phyloP scores from a whole-genome alignment of 2,329 filamentous ascomycete genomes.

The Ilyonectria destructans region DNA sequence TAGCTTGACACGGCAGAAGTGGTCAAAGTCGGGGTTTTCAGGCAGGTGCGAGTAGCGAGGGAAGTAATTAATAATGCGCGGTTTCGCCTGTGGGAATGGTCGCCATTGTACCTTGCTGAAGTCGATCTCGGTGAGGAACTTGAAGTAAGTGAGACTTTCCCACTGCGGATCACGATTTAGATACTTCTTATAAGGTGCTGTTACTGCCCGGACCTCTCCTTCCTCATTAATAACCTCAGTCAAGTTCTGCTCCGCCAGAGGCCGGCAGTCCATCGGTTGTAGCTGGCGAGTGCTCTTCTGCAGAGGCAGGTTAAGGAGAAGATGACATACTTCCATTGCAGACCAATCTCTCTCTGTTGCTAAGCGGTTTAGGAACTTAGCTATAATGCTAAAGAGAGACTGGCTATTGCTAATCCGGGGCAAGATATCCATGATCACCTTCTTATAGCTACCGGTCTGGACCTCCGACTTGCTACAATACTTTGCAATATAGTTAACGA shows the following conservation, averaged over 20 bases:
- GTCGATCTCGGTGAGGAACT: too few species aligned
- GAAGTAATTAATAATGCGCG: background rate
- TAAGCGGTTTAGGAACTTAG: background rate
- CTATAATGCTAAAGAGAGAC: too few species aligned
- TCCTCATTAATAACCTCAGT: too few species aligned
- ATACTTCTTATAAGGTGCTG: too few species aligned
- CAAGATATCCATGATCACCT: background rate
- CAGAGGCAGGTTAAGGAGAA: conserved; percentile 1
- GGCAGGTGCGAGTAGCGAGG: too few species aligned
- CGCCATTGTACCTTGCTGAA: too few species aligned
- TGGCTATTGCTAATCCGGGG: too few species aligned
- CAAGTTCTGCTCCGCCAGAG: background rate
- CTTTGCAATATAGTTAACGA: conserved; percentile 5
- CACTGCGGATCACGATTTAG: too few species aligned
- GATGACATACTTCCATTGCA: background rate
- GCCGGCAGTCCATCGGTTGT: background rate
- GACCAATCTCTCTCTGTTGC: conserved; percentile 5
- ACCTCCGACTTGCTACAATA: conserved; percentile 3
- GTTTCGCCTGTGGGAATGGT: too few species aligned
- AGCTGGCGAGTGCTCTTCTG: background rate
- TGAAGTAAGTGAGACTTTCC: too few species aligned
- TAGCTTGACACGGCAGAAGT: background rate
- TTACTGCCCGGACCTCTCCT: too few species aligned
- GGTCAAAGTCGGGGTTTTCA: too few species aligned
- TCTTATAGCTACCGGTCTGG: background rate